Conservation (phyloP, 2,329 filamentous ascomycete species). For the Fusarium sp. region DNA sequence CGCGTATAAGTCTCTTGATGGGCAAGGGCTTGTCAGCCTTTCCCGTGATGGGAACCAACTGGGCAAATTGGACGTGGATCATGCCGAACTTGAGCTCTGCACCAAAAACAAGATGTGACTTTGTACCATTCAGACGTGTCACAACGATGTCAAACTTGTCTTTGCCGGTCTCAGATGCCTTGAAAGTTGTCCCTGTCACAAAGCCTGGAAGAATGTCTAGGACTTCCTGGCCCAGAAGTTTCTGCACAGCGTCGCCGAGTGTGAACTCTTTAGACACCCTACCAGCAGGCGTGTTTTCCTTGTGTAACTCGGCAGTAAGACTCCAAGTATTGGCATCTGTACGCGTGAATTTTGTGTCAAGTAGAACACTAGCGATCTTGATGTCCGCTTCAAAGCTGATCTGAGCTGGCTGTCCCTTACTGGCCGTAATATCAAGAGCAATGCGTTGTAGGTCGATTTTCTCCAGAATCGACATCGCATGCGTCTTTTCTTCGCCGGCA, state of each 20-base stretch:
- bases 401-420: rapidly evolving
- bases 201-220: rapidly evolving
- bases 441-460: neutral
- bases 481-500: rapidly evolving
- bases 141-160: neutral
- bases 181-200: rapidly evolving
- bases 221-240: neutral
- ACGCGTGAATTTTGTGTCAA: neutral
- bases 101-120: rapidly evolving
- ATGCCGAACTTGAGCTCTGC: neutral
- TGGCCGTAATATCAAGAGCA: rapidly evolving
- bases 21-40: rapidly evolving
- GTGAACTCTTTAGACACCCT: rapidly evolving
- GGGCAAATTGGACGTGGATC: neutral
- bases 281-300: rapidly evolving
- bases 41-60: rapidly evolving
- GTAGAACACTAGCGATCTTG: rapidly evolving
- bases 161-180: rapidly evolving
- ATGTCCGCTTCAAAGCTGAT: rapidly evolving
- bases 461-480: rapidly evolving
- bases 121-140: neutral
- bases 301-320: rapidly evolving
- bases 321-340: rapidly evolving
- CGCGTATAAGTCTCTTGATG: rapidly evolving
- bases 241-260: neutral